Percentiles rank a stretch among this genome's conserved stretches.
These are phyloP conservation scores for Dicorynia guianensis DNA, from an alignment of 306 rosid genomes.

Conservation along the genomic window DNA sequence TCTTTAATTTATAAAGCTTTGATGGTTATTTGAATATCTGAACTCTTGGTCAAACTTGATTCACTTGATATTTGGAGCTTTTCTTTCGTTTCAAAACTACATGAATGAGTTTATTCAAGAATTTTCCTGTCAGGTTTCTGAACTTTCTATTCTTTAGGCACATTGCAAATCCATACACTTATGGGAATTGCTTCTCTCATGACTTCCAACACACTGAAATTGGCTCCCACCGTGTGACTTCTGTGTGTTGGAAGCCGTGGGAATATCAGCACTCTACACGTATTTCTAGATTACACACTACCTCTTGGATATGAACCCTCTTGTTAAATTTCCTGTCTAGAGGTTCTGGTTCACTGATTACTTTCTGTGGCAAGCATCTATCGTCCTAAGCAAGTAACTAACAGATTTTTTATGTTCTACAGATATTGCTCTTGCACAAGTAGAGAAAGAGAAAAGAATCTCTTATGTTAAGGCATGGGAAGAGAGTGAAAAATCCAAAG, in stretches of 20 bases:
- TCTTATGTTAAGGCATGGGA: conserved; percentile 96
- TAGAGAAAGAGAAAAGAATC: conserved; percentile 74
- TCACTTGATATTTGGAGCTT: background rate
- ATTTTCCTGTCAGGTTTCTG: background rate
- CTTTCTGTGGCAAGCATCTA: background rate
- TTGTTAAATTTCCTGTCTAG: conserved; percentile 8
- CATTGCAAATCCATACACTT: background rate
- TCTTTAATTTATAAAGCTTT: background rate
- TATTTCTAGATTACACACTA: background rate
- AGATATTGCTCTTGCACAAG: conserved; percentile 86
- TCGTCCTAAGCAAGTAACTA: conserved; percentile 17
- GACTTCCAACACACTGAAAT: no score
- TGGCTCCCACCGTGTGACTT: no score
- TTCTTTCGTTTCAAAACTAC: background rate
- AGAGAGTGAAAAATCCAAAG: conserved; percentile 87
- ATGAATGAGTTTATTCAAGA: conserved; percentile 12
- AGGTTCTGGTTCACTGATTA: conserved; percentile 7
- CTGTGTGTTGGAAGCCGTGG: no score
- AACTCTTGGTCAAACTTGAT: background rate
- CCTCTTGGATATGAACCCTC: no score
- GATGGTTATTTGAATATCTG: conserved; percentile 12
- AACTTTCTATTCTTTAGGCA: background rate
- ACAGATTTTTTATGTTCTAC: conserved; percentile 31
- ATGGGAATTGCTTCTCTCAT: no score
- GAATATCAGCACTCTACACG: no score